Conservation (phyloP, 2,329 filamentous ascomycete genomes). For the Pyricularia sp. region DNA sequence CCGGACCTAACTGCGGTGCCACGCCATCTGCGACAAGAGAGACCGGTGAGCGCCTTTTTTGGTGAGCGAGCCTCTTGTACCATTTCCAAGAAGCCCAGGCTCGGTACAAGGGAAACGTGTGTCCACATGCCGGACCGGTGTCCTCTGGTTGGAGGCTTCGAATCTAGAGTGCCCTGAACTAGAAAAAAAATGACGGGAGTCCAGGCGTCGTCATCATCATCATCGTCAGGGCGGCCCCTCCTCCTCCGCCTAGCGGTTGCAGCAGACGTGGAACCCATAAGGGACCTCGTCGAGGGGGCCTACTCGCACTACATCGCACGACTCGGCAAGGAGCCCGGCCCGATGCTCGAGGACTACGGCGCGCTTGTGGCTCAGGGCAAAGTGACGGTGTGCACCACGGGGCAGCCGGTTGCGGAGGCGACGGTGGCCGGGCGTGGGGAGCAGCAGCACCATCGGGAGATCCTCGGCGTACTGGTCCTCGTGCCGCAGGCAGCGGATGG, state of each 20-base stretch:
- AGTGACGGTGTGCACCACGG: not conserved
- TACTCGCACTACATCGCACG: not conserved
- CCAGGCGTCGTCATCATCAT: not conserved
- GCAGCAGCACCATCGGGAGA: not conserved
- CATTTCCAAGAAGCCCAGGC: not conserved
- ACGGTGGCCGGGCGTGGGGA: not conserved
- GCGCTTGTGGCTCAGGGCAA: not conserved
- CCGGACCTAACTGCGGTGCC: not conserved
- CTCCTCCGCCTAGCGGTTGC: not conserved
- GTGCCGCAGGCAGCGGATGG: not conserved
- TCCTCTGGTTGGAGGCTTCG: not conserved
- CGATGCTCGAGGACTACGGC: not conserved
- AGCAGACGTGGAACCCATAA: not conserved
- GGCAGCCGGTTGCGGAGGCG: not conserved
- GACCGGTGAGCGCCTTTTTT: not conserved
- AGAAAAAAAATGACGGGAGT: not conserved
- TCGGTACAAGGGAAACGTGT: not conserved
- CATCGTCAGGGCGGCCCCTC: not conserved
- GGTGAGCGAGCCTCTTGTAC: not conserved
- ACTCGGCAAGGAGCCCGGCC: not conserved
- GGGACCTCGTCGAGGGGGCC: not conserved
- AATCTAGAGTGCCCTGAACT: not conserved
- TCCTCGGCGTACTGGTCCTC: not conserved
- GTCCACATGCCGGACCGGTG: not conserved
- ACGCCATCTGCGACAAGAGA: not conserved